Conservation (phyloP, 2,329 filamentous ascomycete species). For the Tolypocladium cylindrosporum region DNA sequence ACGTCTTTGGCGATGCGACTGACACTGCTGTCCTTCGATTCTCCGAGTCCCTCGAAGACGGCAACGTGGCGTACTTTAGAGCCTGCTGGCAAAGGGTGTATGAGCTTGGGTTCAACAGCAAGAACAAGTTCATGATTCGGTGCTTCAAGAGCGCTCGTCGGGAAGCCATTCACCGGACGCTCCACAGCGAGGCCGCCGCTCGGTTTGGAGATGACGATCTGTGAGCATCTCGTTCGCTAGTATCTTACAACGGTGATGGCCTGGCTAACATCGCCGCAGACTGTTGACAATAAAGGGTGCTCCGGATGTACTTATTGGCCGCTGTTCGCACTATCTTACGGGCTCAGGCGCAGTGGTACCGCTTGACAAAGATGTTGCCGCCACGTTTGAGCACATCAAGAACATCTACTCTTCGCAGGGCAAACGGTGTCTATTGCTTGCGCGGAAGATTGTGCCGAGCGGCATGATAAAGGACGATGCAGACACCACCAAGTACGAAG, state of each 20-base stretch:
- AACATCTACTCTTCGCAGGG: slow-evolving; percentile 59
- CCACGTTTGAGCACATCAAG: slow-evolving; percentile 48
- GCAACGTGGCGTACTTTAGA: slow-evolving; percentile 48
- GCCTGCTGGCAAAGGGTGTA: slow-evolving; percentile 56
- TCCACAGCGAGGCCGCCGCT: slow-evolving; percentile 23
- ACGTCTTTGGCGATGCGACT: slow-evolving; percentile 66
- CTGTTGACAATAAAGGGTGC: slow-evolving; percentile 71
- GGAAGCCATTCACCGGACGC: slow-evolving; percentile 21
- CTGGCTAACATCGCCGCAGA: slow-evolving; percentile 12
- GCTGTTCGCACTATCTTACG: slow-evolving; percentile 49
- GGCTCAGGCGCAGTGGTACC: slow-evolving; percentile 41
- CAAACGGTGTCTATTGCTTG: slow-evolving; percentile 57
- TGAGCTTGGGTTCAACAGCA: slow-evolving; percentile 68
- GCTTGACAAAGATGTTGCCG: slow-evolving; percentile 35
- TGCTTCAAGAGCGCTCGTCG: slow-evolving; percentile 37
- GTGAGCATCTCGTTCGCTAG: slow-evolving; percentile 14
- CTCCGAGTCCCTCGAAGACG: slow-evolving; percentile 46
- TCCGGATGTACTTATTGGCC: slow-evolving; percentile 59
- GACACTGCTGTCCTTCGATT: slow-evolving; percentile 67
- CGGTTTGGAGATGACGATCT: slow-evolving; percentile 26
- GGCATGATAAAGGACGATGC: slow-evolving; percentile 26
- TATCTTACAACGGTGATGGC: neutral
- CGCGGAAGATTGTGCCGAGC: slow-evolving; percentile 45
- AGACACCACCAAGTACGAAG: slow-evolving; percentile 37
- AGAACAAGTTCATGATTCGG: slow-evolving; percentile 74